A percentile compares a stretch with the other conserved stretches of the same genome.
Evolutionary conservation across 441 rosid species (phyloP).

Genomic region (Cnidoscolus chayamansa): DNA sequence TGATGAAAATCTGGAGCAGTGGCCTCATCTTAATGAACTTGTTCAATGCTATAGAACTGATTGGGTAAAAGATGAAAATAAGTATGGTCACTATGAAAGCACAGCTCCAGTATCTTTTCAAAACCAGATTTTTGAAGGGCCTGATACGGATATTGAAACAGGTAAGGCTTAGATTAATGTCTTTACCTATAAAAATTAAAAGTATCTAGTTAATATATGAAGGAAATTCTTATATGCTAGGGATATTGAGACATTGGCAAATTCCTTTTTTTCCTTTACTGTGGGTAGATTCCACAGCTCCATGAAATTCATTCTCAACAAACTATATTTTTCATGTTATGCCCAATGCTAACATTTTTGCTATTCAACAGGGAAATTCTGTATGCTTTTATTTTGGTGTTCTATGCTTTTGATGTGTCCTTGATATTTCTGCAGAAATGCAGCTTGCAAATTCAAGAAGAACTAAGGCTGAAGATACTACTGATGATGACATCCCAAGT

Average conservation of each 20-base stretch:
- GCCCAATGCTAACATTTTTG: not conserved
- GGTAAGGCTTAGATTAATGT: constrained; percentile 37
- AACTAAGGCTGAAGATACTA: constrained; percentile 52
- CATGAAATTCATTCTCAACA: not conserved
- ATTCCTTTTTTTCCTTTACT: not conserved
- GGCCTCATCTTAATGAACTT: constrained; percentile 95
- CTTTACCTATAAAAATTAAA: not conserved
- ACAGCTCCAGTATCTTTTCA: constrained; percentile 59
- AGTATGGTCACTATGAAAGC: constrained; percentile 87
- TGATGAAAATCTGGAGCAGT: constrained; percentile 88
- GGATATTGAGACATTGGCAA: not conserved
- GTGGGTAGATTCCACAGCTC: not conserved
- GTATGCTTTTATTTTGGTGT: not conserved
- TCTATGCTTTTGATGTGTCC: constrained; percentile 5
- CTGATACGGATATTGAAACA: constrained; percentile 94
- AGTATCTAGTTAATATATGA: not conserved
- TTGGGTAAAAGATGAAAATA: constrained; percentile 91
- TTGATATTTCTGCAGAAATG: constrained; percentile 49
- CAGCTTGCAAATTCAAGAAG: constrained; percentile 75
- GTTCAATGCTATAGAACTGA: constrained; percentile 84
- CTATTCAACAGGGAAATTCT: not conserved
- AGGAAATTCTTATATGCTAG: not conserved
- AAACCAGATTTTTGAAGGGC: constrained; percentile 95
- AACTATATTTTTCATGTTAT: not conserved
- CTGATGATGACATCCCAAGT: constrained; percentile 71